These are phyloP conservation scores for Rhododendron ferrugineum DNA, from an alignment of 148 eudicot genomes.

Conservation along the genomic window DNA sequence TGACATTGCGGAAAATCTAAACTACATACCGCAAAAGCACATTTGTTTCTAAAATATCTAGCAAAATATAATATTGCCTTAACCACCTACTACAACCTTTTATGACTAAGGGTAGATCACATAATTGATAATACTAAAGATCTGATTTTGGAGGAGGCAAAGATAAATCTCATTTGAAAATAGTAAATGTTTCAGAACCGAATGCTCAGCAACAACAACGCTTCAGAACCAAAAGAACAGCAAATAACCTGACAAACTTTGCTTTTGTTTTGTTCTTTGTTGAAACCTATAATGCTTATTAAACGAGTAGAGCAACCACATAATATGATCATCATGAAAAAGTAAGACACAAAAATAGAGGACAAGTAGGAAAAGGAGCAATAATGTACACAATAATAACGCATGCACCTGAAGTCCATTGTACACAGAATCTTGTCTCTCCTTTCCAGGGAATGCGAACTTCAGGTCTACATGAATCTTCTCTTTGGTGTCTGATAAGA, in stretches of 20 bases:
- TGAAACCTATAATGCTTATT: neutral
- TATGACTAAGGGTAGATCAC: neutral
- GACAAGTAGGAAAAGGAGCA: neutral
- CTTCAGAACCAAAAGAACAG: conserved; percentile 1
- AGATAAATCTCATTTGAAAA: neutral
- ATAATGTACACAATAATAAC: neutral
- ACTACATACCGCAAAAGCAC: neutral
- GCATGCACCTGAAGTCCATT: conserved; percentile 74
- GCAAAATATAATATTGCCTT: neutral
- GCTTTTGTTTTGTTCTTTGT: neutral
- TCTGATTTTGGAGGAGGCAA: neutral
- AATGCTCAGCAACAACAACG: neutral
- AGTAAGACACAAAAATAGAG: neutral
- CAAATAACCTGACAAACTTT: neutral
- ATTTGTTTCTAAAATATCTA: neutral
- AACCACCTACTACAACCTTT: neutral
- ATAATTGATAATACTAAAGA: neutral
- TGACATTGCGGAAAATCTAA: neutral
- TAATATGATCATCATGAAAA: neutral
- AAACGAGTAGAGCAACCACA: neutral
- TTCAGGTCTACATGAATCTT: conserved; percentile 63
- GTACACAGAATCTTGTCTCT: conserved; percentile 92
- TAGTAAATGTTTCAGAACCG: neutral
- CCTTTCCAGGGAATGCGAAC: conserved; percentile 93
- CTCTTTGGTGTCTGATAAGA: conserved; percentile 50